Evolutionary conservation across 495 filamentous ascomycete genomes (phyloP).

Genomic region (Hypoxylon lenormandii): DNA sequence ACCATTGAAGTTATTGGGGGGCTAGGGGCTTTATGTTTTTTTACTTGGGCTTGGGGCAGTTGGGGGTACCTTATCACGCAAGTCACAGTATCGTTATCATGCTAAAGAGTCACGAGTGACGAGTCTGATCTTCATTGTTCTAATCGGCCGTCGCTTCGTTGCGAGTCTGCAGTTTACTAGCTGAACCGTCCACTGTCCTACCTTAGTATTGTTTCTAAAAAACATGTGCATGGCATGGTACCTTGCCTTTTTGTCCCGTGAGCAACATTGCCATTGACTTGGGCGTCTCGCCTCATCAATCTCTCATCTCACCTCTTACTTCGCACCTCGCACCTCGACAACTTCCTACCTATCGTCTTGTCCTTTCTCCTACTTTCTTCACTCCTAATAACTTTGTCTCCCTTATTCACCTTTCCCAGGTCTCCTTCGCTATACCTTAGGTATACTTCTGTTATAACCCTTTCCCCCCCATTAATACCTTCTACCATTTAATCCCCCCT

Average conservation of each 20-base stretch:
- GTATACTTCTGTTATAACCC: not conserved
- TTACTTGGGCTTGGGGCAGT: no score
- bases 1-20: not conserved
- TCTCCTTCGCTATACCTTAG: conserved; percentile 31
- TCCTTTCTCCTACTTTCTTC: conserved; percentile 38
- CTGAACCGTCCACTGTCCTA: no score
- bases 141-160: conserved; percentile 25
- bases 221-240: conserved; percentile 12
- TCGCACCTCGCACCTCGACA: not conserved
- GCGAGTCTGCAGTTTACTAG: conserved; percentile 31
- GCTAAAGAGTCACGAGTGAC: conserved; percentile 51
- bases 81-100: conserved; percentile 51
- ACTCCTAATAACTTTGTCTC: conserved; percentile 10
- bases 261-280: conserved; percentile 20
- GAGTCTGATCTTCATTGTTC: conserved; percentile 48
- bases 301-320: not conserved
- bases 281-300: conserved; percentile 32
- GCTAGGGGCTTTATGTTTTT: no score
- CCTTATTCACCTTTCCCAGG: conserved; percentile 44
- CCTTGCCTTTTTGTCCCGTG: conserved; percentile 40
- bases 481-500: conserved; percentile 9
- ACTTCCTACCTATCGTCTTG: conserved; percentile 24
- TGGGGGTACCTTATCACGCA: conserved; percentile 44
- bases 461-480: conserved; percentile 13
- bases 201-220: no score